Base-by-base conservation (phyloP, 2,329 filamentous ascomycete genomes). In the Fusarium poae region DNA sequence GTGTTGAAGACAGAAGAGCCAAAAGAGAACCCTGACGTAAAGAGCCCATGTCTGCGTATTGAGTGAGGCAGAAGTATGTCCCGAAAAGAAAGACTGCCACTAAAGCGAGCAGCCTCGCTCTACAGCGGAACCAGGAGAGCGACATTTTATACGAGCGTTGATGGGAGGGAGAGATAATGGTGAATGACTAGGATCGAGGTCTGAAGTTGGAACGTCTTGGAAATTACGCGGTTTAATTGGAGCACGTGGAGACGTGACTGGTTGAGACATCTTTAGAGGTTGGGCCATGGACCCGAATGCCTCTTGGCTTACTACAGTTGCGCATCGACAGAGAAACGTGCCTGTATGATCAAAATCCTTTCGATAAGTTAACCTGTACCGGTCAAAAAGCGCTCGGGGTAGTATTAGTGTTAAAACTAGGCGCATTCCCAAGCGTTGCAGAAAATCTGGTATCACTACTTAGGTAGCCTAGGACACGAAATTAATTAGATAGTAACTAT, bases 211-310 rank as follows among this genome's bases (percentile, higher is more conserved):
- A 6, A n/a, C 34, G 9, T 32, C 52, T 43, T 60, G 52, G 61
- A 50, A 65, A 65, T 61, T 61, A 68, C 34, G 48, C 32, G 48
- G 42, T 61, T 56, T 57, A 50, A 61, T 67, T 68, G 54, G 64
- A 61, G 59, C 67, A 70, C 67, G 67, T 70, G 67, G 25, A 49
- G 44, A 52, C 30, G 49, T 55, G 55, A 71, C 40, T 70, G 67
- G 67, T 15, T 43, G 49, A 55, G 51, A 65, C 43, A 43, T 29
- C 10, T n/a, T n/a, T 43, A 13, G 35, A 39, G 23, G 12, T 35
- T 37, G 53, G 54, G 23, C 34, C n/a, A 3, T 21, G 11, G 4
- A 8, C 1, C 5, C 15, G 34, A 20, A 27, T 20, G 20, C 25
- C 27, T 29, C 48, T 40, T 51, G 48, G 48, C 48, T 40, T 40